phyloP scores from a whole-genome alignment of 257 asterid genomes.

The Gynochthodes officinalis region DNA sequence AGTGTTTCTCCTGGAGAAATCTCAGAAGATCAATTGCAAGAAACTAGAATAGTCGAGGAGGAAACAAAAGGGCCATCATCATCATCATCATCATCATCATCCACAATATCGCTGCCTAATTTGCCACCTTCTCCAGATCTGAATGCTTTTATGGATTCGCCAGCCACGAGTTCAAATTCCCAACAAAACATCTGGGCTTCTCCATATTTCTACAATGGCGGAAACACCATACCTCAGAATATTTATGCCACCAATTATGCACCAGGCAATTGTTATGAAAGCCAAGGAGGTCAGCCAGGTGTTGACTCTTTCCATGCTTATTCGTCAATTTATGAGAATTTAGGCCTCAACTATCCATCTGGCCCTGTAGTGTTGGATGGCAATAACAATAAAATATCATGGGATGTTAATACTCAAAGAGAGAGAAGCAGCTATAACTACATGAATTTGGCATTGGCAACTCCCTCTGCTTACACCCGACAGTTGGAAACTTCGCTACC shows the following conservation, averaged over 20 bases:
- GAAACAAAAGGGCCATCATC: neutral
- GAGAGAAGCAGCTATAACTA: neutral
- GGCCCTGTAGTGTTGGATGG: neutral
- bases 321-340: neutral
- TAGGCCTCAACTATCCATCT: neutral
- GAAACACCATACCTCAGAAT: neutral
- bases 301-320: neutral
- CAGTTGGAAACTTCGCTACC: neutral
- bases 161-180: neutral
- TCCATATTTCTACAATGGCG: neutral
- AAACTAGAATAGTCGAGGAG: neutral
- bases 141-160: neutral
- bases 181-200: neutral
- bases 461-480: neutral
- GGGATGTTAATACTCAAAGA: neutral
- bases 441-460: neutral
- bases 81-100: too few relatives aligned
- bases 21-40: neutral
- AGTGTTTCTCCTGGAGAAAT: neutral
- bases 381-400: too few relatives aligned
- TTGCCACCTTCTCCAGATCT: neutral
- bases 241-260: too few relatives aligned
- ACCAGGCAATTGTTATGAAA: neutral
- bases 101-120: neutral
- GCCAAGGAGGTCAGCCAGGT: too few relatives aligned